Evolutionary conservation across 2,329 filamentous ascomycete species (phyloP), one percentile per base, ranked within the genome.

Genomic region (Ramularia endophylla): DNA sequence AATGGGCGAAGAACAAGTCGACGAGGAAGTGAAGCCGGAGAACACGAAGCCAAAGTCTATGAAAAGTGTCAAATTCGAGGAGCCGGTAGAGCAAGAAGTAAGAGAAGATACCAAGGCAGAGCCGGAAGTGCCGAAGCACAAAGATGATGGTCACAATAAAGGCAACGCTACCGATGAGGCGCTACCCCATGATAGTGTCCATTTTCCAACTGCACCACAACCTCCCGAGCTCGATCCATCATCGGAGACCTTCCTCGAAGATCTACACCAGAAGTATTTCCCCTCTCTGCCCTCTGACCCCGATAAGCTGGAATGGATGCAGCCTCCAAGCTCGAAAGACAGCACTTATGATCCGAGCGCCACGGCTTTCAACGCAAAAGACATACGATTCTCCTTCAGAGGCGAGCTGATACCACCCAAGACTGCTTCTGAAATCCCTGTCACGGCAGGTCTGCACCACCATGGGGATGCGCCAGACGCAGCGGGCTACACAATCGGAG

Each of bases 191-290:
- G 53, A 52, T 29, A 54, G 43, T 38, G 36, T 71, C 11, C 84
- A 86, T 65, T 87, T 82, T 63, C 82, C 81, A 57, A 70, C 43
- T 51, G 67, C 52, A 50, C 67, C 54, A 27, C 72, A 62, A 53
- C 72, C 74, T 2, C 84, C 85, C 8, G 82, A 87, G 44, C 82
- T 97, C 49, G 87, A 97, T 61, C 88, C 89, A 0, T 72, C 78
- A 27, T 86, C 89, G 44, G 83, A 86, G 0, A 74, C 87, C 58
- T 97, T 97, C 68, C 80, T 97, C 43, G 67, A 78, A 34, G 83
- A 86, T 42, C 78, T 98, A 5, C 89, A 95, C 71, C 69, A 80
- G 16, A 95, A 95, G 64, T 98, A 95, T 74, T 98, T 95, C 65
- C 89, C 92, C 9, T 78, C 81, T 48, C 81, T 95, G 1, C 80